Evolutionary conservation across 768 basidiomycete species (phyloP).

Genomic region (Collybia nuda): DNA sequence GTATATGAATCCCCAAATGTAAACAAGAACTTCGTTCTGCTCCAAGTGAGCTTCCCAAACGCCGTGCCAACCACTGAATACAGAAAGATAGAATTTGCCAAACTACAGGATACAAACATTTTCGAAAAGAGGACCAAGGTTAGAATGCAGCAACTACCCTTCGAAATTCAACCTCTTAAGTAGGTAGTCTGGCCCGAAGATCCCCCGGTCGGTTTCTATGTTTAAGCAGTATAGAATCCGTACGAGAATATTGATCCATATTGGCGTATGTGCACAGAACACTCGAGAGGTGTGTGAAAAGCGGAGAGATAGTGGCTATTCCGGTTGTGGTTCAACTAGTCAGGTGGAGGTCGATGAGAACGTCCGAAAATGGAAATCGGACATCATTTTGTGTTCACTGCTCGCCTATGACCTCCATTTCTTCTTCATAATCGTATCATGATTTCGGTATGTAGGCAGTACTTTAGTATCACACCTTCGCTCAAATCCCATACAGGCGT

Average conservation of each 20-base stretch:
- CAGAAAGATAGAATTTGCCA: background rate
- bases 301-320: too few relatives aligned
- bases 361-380: background rate
- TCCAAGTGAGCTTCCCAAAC: constrained; percentile 44
- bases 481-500: constrained; percentile 57
- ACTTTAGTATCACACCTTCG: background rate
- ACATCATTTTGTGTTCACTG: too few relatives aligned
- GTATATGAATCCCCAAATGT: constrained; percentile 68
- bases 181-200: too few relatives aligned
- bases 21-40: constrained; percentile 52
- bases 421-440: constrained; percentile 13
- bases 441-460: constrained; percentile 24
- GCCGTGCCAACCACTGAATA: constrained; percentile 3
- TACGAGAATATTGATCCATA: background rate
- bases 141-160: too few relatives aligned
- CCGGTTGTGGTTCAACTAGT: too few relatives aligned
- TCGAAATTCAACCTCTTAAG: too few relatives aligned
- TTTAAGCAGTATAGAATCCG: constrained; percentile 6
- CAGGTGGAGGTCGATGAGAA: too few relatives aligned
- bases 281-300: too few relatives aligned
- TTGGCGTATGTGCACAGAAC: too few relatives aligned
- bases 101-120: too few relatives aligned
- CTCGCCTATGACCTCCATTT: background rate
- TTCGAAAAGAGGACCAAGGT: too few relatives aligned
- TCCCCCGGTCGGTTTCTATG: background rate